Base-by-base conservation (phyloP, 1,139 yeast genomes). In the Nakaseomyces delphensis region DNA sequence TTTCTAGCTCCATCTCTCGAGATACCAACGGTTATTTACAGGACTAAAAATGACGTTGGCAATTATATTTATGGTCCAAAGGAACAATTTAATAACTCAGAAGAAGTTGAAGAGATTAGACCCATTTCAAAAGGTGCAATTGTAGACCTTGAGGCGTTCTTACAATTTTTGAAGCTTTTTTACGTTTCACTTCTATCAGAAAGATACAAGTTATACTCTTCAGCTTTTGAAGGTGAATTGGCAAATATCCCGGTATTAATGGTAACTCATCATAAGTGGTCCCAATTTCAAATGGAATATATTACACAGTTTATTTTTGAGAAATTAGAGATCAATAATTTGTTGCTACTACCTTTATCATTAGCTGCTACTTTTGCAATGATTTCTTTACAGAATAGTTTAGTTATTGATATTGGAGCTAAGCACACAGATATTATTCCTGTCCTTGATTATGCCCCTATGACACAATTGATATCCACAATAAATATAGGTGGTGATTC, bases 331-430 rank as follows among this genome's bases (percentile, higher is more conserved):
- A 69, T 86, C 43, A 79, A 85, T 6, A 93, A 85, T 0, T 77
- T 89, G 54, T 73, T 85, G 41, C 61, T 86, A 3, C 57, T 84
- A 38, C 87, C 94, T 43, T 66, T 74, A 30, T 70, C 91, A 1
- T 65, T 87, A 38, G 84, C 89, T 4, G 70, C 89, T 1, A 69
- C 82, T 11, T 87, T 79, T 62, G 93, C 96, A 0, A 73, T 81
- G 57, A 79, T 80, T 9, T 78, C 81, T 2, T 65, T 71, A 48
- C 67, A 71, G 24, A 66, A 78, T 15, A 74, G 91, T 1, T 64
- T 82, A 31, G 85, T 91, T 18, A 77, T 91, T 38, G 95, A 91
- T 61, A 71, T 91, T 36, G 97, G 97, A 16, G 68, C 71, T 46
- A 76, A 79, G 35, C 75, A 79, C 52, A 76, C 86, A 1, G 95